Base-by-base conservation (phyloP, 2,329 filamentous ascomycete genomes). In the Verticillium nubilum region DNA sequence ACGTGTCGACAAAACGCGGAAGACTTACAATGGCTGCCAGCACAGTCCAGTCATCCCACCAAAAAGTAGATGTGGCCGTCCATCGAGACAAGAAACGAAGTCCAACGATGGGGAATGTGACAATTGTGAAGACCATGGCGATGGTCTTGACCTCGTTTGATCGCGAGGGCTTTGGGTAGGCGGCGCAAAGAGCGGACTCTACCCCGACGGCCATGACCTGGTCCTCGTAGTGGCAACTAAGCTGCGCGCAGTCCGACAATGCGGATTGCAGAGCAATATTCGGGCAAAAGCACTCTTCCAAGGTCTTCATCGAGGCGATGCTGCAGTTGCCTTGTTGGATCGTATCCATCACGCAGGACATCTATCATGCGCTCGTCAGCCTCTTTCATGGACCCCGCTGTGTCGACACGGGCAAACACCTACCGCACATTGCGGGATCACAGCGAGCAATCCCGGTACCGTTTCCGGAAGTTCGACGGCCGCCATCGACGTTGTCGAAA, bases 101-200 rank as follows among this genome's bases (percentile, higher is more conserved):
- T 17, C 59, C 50, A n/a, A 67, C 64, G 1, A 59, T 53, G 3
- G 58, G 57, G 12, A 64, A 59, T 1, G 64, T 63, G 12, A 66
- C 53, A 12, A 37, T 52, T 12, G 63, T 58, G 12, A 64, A 60
- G 27, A 23, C 47, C 56, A 70, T 67, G 17, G 68, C 68, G 31
- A 69, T 67, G 19, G 67, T 67, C 58, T 60, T 66, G 25, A 67
- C 63, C n/a, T 66, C 61, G 1, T 37, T 37, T 15, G 61, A 60
- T 17, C 64, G 59, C 2, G 64, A 67, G 13, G 65, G 60, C 26
- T 63, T 64, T 2, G 65, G 63, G 13, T 64, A 66, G 6, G 57
- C 57, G 53, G 59, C 64, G 37, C 65, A 67, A 17, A 58, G 10
- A 5, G 47, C 9, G 10, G 25, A 29, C 23, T 61, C 58, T 29